phyloP scores from a whole-genome alignment of 345 rosid species.

The Populus pruinosa region DNA sequence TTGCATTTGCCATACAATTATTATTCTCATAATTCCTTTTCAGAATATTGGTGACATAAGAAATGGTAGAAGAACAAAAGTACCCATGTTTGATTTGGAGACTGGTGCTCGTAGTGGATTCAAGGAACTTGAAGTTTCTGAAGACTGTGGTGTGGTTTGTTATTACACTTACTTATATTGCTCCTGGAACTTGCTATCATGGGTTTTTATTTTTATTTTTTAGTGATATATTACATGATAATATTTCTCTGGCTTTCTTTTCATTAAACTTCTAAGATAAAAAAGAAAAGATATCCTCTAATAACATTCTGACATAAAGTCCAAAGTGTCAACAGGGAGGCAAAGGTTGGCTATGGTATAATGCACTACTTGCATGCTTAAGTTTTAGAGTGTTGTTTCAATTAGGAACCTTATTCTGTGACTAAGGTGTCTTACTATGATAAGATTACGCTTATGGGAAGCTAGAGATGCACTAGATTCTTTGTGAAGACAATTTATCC shows the following conservation, averaged over 20 bases:
- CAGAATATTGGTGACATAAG: constrained; percentile 80
- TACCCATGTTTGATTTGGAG: constrained; percentile 84
- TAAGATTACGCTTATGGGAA: neutral
- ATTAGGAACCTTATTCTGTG: neutral
- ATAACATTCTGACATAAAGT: constrained; percentile 4
- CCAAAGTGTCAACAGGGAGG: neutral
- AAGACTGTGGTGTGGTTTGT: constrained; percentile 95
- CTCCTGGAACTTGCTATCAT: constrained; percentile 12
- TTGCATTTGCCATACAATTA: neutral
- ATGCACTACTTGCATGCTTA: neutral
- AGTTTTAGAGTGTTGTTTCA: neutral
- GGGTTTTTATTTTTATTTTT: neutral
- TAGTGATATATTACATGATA: neutral
- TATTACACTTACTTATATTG: constrained; percentile 11
- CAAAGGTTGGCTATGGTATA: neutral
- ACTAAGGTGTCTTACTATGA: neutral
- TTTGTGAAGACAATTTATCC: neutral
- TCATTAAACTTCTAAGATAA: neutral
- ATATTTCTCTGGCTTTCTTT: neutral
- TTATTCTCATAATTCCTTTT: constrained; percentile 23
- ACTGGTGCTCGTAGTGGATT: constrained; percentile 82
- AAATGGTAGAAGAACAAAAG: constrained; percentile 67
- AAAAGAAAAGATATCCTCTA: neutral
- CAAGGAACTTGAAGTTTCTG: constrained; percentile 89
- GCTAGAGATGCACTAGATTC: neutral